phyloP scores from a whole-genome alignment of 208 protist species.

The Trypanosoma brucei region DNA sequence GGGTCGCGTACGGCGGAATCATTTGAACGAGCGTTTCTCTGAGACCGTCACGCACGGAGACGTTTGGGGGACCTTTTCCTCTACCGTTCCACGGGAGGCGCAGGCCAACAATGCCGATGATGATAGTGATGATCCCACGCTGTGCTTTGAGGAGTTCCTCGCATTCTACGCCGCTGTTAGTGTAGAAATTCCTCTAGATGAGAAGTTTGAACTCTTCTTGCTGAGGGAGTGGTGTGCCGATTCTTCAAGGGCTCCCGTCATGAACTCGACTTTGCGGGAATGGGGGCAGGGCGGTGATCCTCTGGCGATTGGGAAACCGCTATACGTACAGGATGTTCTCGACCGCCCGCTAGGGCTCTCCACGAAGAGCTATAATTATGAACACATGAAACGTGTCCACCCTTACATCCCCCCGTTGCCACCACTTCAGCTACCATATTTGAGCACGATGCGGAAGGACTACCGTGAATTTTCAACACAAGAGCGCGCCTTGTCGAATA shows the following conservation, averaged over 20 bases:
- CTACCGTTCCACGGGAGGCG: not conserved
- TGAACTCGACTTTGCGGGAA: constrained; percentile 62
- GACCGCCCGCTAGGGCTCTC: constrained; percentile 46
- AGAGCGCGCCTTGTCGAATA: constrained; percentile 11
- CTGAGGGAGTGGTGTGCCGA: constrained; percentile 75
- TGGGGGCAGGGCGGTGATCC: constrained; percentile 75
- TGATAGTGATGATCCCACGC: constrained; percentile 7
- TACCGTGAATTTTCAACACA: constrained; percentile 30
- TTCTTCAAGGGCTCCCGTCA: constrained; percentile 33
- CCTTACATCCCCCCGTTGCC: constrained; percentile 62
- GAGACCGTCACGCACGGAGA: constrained; percentile 11
- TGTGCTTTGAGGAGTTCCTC: constrained; percentile 56
- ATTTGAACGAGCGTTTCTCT: constrained; percentile 30
- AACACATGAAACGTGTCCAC: constrained; percentile 70
- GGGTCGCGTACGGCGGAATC: constrained; percentile 27
- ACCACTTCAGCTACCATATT: constrained; percentile 49
- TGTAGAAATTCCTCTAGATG: constrained; percentile 40
- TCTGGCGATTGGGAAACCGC: constrained; percentile 39
- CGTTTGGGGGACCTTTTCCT: constrained; percentile 11
- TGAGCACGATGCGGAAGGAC: constrained; percentile 47
- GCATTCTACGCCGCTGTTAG: constrained; percentile 79
- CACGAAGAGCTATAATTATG: constrained; percentile 67
- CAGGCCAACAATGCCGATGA: not conserved
- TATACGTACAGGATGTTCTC: constrained; percentile 65
- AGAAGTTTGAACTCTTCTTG: constrained; percentile 63